These are phyloP conservation scores for Suillus hirtellus DNA, from an alignment of 768 basidiomycete species.

Conservation along the genomic window DNA sequence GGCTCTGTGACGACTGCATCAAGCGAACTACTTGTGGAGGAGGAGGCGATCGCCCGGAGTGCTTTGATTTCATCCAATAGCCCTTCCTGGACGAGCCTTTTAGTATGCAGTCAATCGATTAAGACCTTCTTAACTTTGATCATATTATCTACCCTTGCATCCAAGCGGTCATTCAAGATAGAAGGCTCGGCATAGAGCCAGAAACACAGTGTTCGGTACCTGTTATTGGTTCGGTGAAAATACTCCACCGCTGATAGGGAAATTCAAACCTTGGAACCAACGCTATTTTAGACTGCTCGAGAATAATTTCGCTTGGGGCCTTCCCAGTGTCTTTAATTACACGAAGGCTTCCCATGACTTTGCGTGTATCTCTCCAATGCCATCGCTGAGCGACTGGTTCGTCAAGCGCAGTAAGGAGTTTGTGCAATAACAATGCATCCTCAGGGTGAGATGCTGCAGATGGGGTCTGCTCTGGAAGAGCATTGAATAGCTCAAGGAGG, in stretches of 20 bases:
- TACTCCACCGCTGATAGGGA: neutral
- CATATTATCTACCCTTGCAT: slow-evolving; percentile 87
- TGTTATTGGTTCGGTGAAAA: slow-evolving; percentile 29
- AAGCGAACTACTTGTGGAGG: neutral
- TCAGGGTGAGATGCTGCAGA: slow-evolving; percentile 56
- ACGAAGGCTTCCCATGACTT: slow-evolving; percentile 77
- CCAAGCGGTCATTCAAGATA: slow-evolving; percentile 64
- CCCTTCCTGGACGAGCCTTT: slow-evolving; percentile 53
- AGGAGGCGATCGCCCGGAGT: slow-evolving; percentile 38
- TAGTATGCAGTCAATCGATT: slow-evolving; percentile 2
- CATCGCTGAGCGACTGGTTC: slow-evolving; percentile 74
- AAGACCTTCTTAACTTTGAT: slow-evolving; percentile 53
- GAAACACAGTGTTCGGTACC: slow-evolving; percentile 84
- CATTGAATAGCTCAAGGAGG: slow-evolving; percentile 49
- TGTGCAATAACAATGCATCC: slow-evolving; percentile 62
- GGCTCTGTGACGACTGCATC: neutral
- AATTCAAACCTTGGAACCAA: slow-evolving; percentile 52
- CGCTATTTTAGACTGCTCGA: slow-evolving; percentile 52
- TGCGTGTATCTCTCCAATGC: slow-evolving; percentile 96
- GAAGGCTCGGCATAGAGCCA: slow-evolving; percentile 84
- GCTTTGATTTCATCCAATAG: slow-evolving; percentile 76
- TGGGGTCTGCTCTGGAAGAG: slow-evolving; percentile 61
- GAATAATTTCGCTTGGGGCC: slow-evolving; percentile 66
- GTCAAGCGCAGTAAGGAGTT: slow-evolving; percentile 69
- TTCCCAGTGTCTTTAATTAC: slow-evolving; percentile 73